Evolutionary conservation across 345 rosid genomes (phyloP).

Genomic region (Heritiera littoralis): DNA sequence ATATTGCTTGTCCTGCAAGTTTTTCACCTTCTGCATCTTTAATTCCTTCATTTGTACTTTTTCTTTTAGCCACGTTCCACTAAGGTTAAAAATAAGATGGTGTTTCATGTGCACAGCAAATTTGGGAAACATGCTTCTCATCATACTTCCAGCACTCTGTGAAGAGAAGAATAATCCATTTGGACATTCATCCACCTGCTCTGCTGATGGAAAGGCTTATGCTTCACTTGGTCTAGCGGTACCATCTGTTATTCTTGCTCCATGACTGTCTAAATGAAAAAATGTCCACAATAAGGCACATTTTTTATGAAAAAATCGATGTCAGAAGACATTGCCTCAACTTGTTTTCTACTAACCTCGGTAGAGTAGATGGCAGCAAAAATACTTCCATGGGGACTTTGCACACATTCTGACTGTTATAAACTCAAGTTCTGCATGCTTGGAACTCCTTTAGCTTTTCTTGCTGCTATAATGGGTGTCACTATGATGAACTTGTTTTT

Average conservation of each 20-base stretch:
- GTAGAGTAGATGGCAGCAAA: background rate
- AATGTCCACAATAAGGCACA: background rate
- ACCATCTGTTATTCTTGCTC: constrained; percentile 18
- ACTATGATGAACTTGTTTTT: background rate
- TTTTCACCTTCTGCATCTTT: background rate
- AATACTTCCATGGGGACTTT: background rate
- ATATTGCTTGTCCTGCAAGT: background rate
- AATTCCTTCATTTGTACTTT: background rate
- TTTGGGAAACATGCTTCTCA: constrained; percentile 66
- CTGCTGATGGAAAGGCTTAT: constrained; percentile 52
- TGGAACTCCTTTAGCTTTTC: background rate
- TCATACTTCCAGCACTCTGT: constrained; percentile 67
- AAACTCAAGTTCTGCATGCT: constrained; percentile 8
- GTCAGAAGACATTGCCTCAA: too few relatives aligned
- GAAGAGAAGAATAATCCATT: constrained; percentile 64
- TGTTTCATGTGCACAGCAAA: constrained; percentile 39
- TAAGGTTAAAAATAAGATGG: background rate
- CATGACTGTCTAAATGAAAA: background rate
- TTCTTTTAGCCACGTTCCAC: background rate
- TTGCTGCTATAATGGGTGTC: background rate
- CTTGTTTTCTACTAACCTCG: background rate
- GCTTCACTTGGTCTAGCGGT: constrained; percentile 72
- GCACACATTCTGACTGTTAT: background rate
- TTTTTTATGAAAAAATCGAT: background rate
- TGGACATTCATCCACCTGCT: constrained; percentile 52